A percentile compares a stretch with the other conserved stretches of the same genome.
phyloP scores from a whole-genome alignment of 176 grass and related monocot genomes.

The Musa acuminata region DNA sequence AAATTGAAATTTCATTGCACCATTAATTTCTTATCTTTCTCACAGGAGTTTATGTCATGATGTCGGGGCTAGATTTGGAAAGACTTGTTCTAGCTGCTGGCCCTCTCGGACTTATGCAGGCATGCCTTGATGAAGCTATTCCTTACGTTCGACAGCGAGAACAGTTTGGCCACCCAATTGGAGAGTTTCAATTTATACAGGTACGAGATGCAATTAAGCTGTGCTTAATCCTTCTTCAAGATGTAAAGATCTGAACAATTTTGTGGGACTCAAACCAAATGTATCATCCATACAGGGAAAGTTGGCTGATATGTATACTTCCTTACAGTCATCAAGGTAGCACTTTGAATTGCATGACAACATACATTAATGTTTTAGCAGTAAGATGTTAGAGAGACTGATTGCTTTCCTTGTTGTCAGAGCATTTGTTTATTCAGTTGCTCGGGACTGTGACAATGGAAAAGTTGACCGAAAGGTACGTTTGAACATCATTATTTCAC shows the following conservation, averaged over 20 bases:
- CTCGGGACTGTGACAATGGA: slow-evolving; percentile 83
- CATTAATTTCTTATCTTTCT: slow-evolving; percentile 1
- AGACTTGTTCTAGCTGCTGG: slow-evolving; percentile 88
- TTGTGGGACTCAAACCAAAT: slow-evolving; percentile 11
- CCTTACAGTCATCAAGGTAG: slow-evolving; percentile 92
- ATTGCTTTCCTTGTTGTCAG: slow-evolving; percentile 29
- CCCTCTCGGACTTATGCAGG: slow-evolving; percentile 93
- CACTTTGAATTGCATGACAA: neutral
- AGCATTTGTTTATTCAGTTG: slow-evolving; percentile 94
- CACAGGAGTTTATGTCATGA: slow-evolving; percentile 97
- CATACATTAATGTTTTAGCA: slow-evolving; percentile 5
- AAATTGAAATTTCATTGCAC: slow-evolving; percentile 6
- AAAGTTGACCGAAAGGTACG: slow-evolving; percentile 81
- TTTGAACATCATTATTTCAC: neutral
- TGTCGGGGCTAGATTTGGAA: slow-evolving; percentile 93
- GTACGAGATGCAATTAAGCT: slow-evolving; percentile 11
- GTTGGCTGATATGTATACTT: slow-evolving; percentile 95
- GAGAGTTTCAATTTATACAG: slow-evolving; percentile 98
- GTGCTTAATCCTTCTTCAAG: too few species aligned
- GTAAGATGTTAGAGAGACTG: neutral
- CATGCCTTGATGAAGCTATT: slow-evolving; percentile 78
- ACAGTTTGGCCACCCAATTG: slow-evolving; percentile 81
- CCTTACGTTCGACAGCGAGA: slow-evolving; percentile 90
- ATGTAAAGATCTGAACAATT: neutral
- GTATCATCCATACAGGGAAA: slow-evolving; percentile 43